Evolutionary conservation across 768 basidiomycete genomes (phyloP), one percentile per base, ranked within the genome.

Genomic region (Trichaptum fuscoviolaceum): DNA sequence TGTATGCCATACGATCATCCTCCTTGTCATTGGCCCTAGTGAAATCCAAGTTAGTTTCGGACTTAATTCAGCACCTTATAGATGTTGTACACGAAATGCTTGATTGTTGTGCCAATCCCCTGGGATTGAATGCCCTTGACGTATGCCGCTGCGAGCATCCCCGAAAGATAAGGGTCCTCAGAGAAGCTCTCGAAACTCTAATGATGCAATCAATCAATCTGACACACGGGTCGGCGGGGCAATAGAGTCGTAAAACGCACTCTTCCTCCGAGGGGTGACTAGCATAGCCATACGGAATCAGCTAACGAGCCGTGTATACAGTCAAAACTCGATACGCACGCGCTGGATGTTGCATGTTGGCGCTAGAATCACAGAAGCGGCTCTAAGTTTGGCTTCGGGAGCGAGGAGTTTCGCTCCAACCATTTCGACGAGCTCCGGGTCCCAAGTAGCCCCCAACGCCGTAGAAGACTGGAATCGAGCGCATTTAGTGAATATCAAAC

Each of bases 311-410:
- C 1, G 64, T 6, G 58, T 15, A 64, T 12, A 20, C n/a, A 27
- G 8, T 23, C 35, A 12, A 27, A 60, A 64, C 25, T 65, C 63
- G 70, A 30, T 67, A 74, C 77, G 68, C 73, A 86, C 90, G 35
- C 93, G 84, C 75, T 93, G 92, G 63, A 92, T 92, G 73, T 95
- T 94, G 73, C 89, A 90, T 0, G 92, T 94, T 0, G 92, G 93
- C 0, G 87, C 93, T 20, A 93, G 83, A 34, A 92, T 78, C 1
- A 91, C 75, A 15, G 88, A 87, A 10, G 89, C 87, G 1, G 87
- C 83, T 59, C 85, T 81, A 62, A 90, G 79, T 75, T 89, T 92
- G 3, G 89, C 87, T 74, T 93, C 92, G 18, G 80, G 75, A 1
- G 90, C 91, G 23, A 93, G 81, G 20, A 93, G 79, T 71, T 86